Evolutionary conservation across 805 yeast species (phyloP), one percentile per base, ranked within the genome.

Genomic region (Tetrapisispora arboricola): DNA sequence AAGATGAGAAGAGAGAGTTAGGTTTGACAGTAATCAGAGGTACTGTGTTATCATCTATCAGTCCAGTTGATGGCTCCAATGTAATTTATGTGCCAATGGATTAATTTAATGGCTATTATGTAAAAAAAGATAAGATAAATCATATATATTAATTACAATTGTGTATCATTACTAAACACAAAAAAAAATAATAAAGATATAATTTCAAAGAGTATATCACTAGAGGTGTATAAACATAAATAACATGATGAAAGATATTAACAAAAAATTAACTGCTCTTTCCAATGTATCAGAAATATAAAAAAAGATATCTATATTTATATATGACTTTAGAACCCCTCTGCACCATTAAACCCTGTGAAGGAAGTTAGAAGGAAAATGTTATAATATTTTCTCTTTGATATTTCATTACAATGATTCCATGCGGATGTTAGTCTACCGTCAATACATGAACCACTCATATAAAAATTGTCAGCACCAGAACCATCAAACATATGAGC

Each of bases 1-100:
- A 75, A 34, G 73, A 65, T 36, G 61, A 77, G 49, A 78, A 83
- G 1, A 75, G 96, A 56, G 63, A 67, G 3, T 67, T 87, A 38
- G 95, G 94, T 0, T 67, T 74, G 27, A 87, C 86, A 18, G 90
- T 90, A 33, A 84, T 84, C 7, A 78, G 96, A 63, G 94, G 96
- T 12, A 87, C 94, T 3, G 69, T 79, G 41, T 61, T 90, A 43
- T 72, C 84, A 50, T 57, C 61, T 12, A 44, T 60, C 27, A 55
- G 64, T 41, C 61, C 64, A 15, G 44, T 49, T 11, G 58, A 56
- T 19, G 63, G 64, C 15, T 56, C 63, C 4, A 63, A 60, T 38
- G 50, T 53, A 28, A 52, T 60, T n/a, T 54, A 49, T 33, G 47
- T 55, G 34, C 51, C 52, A 42, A 53, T 47, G 22, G 36, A 42